Base-by-base conservation (phyloP, 768 basidiomycete genomes). In the Panellus pusillus region DNA sequence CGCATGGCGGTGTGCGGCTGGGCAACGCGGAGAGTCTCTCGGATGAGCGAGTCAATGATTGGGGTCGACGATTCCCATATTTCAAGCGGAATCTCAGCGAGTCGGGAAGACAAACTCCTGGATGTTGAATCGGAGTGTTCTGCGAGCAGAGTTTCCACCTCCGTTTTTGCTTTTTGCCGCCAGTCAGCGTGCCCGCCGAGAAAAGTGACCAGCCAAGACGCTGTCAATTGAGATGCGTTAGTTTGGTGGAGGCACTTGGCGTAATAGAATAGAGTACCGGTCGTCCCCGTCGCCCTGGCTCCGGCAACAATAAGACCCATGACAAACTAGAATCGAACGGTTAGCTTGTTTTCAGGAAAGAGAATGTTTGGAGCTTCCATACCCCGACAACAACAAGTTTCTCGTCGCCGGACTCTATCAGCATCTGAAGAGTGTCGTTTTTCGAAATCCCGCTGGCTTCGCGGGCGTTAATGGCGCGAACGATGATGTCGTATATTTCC, bases 1-100 rank as follows among this genome's bases (percentile, higher is more conserved):
- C 89, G 80, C 87, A 90, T 89, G 52, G 89, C 89, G 1, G 81
- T 81, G 68, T 90, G 87, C 39, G 89, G 87, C 73, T 90, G 86
- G 9, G 88, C 87, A 43, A 91, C 72, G 36, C 89, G 84, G 19
- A 88, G 81, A 32, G 89, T 89, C 70, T 91, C 89, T 60, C 80
- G 80, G 63, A 91, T 84, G 63, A 90, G 74, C 43, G 82, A 76
- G 66, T 91, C 89, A 31, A 90, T 75, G 51, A 86, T 74, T 15
- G 89, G 88, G 27, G 82, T 87, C 55, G 82, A 74, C 2, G 72
- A 65, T 67, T 91, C 89, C 88, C 88, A 91, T 11, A 77, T 78
- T 60, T 82, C 76, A 17, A 91, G 74, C 1, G 89, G 84, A 49
- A 90, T 77, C 37, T 76, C 69, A 17, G 83, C 74, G 20, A 91